Conservation (phyloP, 1,284 basidiomycete genomes). For the Inonotus obliquus region DNA sequence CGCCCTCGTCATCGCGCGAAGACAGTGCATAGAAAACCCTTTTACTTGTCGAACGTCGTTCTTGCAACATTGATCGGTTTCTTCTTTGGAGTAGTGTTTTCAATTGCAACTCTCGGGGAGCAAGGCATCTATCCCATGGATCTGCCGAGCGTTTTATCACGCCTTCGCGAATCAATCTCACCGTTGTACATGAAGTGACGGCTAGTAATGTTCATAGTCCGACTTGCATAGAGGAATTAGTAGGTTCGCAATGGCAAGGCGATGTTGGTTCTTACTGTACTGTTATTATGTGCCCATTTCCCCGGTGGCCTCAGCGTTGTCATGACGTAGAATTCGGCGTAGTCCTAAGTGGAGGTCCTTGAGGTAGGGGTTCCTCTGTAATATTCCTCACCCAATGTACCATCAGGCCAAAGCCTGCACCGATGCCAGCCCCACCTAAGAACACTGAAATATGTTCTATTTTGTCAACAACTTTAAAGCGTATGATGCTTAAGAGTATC, state of each 20-base stretch:
- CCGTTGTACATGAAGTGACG: not conserved
- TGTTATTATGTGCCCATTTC: not conserved
- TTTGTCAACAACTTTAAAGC: not conserved
- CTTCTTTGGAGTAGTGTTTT: constrained; percentile 1
- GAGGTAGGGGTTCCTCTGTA: constrained; percentile 8
- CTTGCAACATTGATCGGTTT: constrained; percentile 8
- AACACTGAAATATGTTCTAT: constrained; percentile 7
- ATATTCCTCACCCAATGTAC: constrained; percentile 16
- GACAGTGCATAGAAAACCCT: not conserved
- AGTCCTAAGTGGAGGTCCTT: not conserved
- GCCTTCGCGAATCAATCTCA: not conserved
- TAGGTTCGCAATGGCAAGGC: not conserved
- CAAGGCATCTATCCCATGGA: not conserved
- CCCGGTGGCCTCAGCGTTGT: not conserved
- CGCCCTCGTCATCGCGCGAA: not conserved
- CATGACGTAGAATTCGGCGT: not conserved
- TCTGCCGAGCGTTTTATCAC: not conserved
- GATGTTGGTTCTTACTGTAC: not conserved
- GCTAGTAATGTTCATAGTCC: not conserved
- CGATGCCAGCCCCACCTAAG: constrained; percentile 17
- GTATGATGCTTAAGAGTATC: not conserved
- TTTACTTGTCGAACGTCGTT: not conserved
- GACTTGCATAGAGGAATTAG: not conserved
- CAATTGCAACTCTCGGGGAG: not conserved
- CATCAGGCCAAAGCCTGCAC: constrained; percentile 15